Evolutionary conservation across 2,329 filamentous ascomycete species (phyloP).

Genomic region (Fonsecaea nubica): DNA sequence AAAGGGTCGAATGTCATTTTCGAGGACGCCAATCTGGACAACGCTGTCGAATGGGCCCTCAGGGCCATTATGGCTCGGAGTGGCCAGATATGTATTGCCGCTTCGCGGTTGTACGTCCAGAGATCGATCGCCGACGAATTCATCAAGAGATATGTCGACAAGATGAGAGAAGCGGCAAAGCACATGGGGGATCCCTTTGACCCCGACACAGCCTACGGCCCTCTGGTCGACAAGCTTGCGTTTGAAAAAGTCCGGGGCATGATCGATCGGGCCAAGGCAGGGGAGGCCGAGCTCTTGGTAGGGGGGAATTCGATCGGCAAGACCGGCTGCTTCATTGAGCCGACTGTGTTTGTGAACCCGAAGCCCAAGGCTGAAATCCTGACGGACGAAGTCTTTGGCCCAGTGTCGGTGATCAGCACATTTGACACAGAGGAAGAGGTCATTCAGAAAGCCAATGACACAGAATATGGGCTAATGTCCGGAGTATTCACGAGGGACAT

Average conservation of each 20-base stretch:
- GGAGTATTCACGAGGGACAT: conserved; percentile 52
- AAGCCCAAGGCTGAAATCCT: conserved; percentile 43
- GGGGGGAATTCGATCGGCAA: conserved; percentile 42
- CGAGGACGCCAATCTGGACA: conserved; percentile 44
- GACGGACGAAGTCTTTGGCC: conserved; percentile 56
- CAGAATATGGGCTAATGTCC: conserved; percentile 48
- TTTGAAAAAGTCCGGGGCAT: conserved; percentile 52
- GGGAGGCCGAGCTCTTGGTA: conserved; percentile 46
- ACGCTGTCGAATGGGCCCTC: conserved; percentile 43
- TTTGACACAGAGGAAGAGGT: conserved; percentile 49
- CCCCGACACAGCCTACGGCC: conserved; percentile 57
- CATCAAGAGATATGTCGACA: conserved; percentile 45
- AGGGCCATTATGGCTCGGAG: conserved; percentile 43
- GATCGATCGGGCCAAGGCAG: conserved; percentile 49
- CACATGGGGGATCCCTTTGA: conserved; percentile 69
- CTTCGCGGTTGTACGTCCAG: conserved; percentile 68
- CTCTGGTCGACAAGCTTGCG: conserved; percentile 52
- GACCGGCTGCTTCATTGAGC: conserved; percentile 42
- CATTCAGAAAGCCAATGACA: conserved; percentile 47
- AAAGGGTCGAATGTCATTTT: conserved; percentile 47
- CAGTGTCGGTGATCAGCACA: conserved; percentile 47
- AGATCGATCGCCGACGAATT: conserved; percentile 67
- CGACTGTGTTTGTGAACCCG: conserved; percentile 6
- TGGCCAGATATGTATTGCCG: conserved; percentile 46
- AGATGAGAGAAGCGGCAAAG: conserved; percentile 44